phyloP scores from a whole-genome alignment of 2,329 filamentous ascomycete species.

The Sordariomycetes sp. region DNA sequence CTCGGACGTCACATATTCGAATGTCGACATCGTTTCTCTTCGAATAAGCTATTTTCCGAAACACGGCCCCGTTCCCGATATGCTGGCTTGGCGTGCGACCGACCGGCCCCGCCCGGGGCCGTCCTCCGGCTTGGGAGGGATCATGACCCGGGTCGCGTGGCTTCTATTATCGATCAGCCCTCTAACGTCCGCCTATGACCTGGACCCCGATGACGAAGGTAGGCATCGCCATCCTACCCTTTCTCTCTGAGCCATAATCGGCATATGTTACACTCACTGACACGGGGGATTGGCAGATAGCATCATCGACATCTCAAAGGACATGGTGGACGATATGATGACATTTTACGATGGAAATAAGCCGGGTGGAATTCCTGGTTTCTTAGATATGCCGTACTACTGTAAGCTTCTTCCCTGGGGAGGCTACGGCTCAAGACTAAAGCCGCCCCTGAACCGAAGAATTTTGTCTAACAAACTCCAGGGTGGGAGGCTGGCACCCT shows the following conservation, averaged over 20 bases:
- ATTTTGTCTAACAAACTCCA: slow-evolving; percentile 13
- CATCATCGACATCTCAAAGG: slow-evolving; percentile 34
- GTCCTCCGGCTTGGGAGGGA: background rate
- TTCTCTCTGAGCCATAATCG: background rate
- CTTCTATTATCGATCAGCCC: slow-evolving; percentile 13
- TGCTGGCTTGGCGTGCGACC: slow-evolving; percentile 1
- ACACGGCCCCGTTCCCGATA: background rate
- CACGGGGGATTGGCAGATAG: slow-evolving; percentile 27
- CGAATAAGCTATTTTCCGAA: background rate
- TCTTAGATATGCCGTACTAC: slow-evolving; percentile 43
- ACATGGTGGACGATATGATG: slow-evolving; percentile 39
- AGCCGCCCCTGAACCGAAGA: background rate
- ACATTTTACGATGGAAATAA: slow-evolving; percentile 32
- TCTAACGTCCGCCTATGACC: slow-evolving; percentile 20
- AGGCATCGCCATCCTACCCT: background rate
- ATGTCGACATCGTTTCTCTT: background rate
- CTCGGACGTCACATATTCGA: background rate
- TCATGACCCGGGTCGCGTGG: slow-evolving; percentile 12
- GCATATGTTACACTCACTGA: background rate
- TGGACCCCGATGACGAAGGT: slow-evolving; percentile 26
- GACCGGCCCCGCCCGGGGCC: background rate
- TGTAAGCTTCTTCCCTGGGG: slow-evolving; percentile 26
- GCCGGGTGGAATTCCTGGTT: slow-evolving; percentile 37
- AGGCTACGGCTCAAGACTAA: background rate
- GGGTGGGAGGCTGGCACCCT: slow-evolving; percentile 69